phyloP scores from a whole-genome alignment of 2,329 filamentous ascomycete genomes.

The Paecilomyces formosus region DNA sequence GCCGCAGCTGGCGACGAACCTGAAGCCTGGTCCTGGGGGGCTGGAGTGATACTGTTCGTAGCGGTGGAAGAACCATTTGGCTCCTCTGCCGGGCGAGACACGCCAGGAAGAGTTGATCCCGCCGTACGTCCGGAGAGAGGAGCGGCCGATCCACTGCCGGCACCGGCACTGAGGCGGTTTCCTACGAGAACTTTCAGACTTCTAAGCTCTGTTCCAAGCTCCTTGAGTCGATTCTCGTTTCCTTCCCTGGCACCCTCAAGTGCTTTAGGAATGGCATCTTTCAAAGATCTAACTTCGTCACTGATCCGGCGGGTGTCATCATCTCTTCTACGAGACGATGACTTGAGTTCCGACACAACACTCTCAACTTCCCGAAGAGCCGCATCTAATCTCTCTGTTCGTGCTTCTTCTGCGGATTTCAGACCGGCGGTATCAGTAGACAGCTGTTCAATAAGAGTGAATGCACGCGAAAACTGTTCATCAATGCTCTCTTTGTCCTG shows the following conservation, averaged over 20 bases:
- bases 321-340: slow-evolving; percentile 71
- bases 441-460: slow-evolving; percentile 84
- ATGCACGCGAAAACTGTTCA: slow-evolving; percentile 87
- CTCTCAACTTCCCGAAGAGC: slow-evolving; percentile 77
- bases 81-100: slow-evolving; percentile 15
- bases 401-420: slow-evolving; percentile 76
- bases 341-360: slow-evolving; percentile 74
- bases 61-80: slow-evolving; percentile 14
- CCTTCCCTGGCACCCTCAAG: slow-evolving; percentile 80
- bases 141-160: slow-evolving; percentile 20
- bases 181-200: slow-evolving; percentile 83
- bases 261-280: slow-evolving; percentile 80
- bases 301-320: slow-evolving; percentile 80
- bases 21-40: slow-evolving; percentile 21
- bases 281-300: slow-evolving; percentile 75
- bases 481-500: slow-evolving; percentile 91
- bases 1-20: slow-evolving; percentile 17
- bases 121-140: slow-evolving; percentile 24
- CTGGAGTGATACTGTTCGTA: slow-evolving; percentile 19
- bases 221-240: slow-evolving; percentile 72
- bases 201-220: slow-evolving; percentile 79
- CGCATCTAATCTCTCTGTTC: slow-evolving; percentile 74
- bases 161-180: slow-evolving; percentile 47
- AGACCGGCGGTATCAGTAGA: slow-evolving; percentile 81
- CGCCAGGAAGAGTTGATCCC: slow-evolving; percentile 15